phyloP scores from a whole-genome alignment of 2,329 filamentous ascomycete species.

The Tympanopsis confertula region DNA sequence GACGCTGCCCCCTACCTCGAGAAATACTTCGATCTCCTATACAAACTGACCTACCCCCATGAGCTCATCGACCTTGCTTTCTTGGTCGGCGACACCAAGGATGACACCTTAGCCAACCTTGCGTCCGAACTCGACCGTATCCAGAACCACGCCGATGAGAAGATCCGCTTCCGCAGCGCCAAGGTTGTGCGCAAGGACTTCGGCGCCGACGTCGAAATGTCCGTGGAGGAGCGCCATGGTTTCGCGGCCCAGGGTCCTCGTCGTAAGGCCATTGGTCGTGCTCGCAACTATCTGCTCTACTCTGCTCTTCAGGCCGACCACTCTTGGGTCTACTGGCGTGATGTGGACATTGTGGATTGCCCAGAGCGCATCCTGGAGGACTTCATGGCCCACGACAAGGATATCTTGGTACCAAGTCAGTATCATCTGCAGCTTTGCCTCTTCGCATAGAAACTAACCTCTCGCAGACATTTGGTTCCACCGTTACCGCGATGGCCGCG shows the following conservation, averaged over 20 bases:
- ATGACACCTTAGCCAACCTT: constrained; percentile 58
- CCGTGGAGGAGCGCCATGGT: constrained; percentile 51
- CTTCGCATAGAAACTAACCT: constrained; percentile 6
- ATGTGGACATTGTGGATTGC: constrained; percentile 64
- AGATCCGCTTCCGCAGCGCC: constrained; percentile 54
- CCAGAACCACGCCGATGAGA: constrained; percentile 43
- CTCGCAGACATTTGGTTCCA: constrained; percentile 61
- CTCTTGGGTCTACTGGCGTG: constrained; percentile 69
- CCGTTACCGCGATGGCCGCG: constrained; percentile 48
- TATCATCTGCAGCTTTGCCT: constrained; percentile 5
- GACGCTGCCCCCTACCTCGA: constrained; percentile 53
- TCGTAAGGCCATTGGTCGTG: constrained; percentile 59
- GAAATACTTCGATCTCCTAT: constrained; percentile 62
- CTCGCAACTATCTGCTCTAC: constrained; percentile 59
- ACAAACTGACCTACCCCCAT: constrained; percentile 61
- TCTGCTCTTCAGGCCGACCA: constrained; percentile 60
- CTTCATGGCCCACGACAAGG: constrained; percentile 60
- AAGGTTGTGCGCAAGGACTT: constrained; percentile 63
- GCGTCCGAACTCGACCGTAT: constrained; percentile 55
- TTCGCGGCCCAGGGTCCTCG: constrained; percentile 58
- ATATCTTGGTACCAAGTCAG: constrained; percentile 63
- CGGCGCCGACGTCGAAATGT: constrained; percentile 28
- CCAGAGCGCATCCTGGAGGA: constrained; percentile 62
- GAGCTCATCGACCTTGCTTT: constrained; percentile 65
- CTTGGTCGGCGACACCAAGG: constrained; percentile 58